Base-by-base conservation (phyloP, 148 eudicot species). In the Selenicereus undatus region DNA sequence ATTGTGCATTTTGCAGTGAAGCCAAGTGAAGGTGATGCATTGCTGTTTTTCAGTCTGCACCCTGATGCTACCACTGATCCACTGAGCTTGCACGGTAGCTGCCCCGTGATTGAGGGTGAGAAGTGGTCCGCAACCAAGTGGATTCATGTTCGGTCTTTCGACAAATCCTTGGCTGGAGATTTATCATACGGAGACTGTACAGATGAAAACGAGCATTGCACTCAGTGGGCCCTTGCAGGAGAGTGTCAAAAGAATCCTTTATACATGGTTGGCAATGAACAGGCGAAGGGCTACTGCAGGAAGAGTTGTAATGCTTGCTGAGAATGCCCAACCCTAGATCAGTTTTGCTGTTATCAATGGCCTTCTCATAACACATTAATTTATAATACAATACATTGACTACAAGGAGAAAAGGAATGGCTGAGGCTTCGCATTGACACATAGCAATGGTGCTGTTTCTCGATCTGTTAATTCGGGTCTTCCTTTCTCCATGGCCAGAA, bases 81-180 rank as follows among this genome's bases (percentile, higher is more conserved):
- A 30, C 5, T 81, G 68, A 95, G 98, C 86, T 79, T 91, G 83
- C 98, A 95, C 42, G 96, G 92, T 70, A 90, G 98, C 86, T 95
- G 98, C 84, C 98, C 98, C 6, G 98, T 95, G 22, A 87, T 91
- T 22, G 91, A 91, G 82, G 98, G 97, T 5, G 96, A 93, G 81
- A 95, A 95, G 79, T 95, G 97, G 97, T 91, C 94, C 10, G 96
- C 98, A 21, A 95, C 98, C 60, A 95, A 93, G 83, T 95, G 98
- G 98, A 93, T 95, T 79, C 98, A 93, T 48, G 97, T 91, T 73
- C 87, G 90, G 73, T 84, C 93, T 22, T 93, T 90, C 50, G 91
- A 91, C 7, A 80, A 76, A 17, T 21, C 79, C 30, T 6, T 21
- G 3, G 30, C 11, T 14, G 62, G 62, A 18, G 83, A 73, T 73